Percentiles rank a stretch among this genome's conserved stretches.
Evolutionary conservation across 1,139 yeast species (phyloP).

Genomic region (Yamadazyma triangularis): DNA sequence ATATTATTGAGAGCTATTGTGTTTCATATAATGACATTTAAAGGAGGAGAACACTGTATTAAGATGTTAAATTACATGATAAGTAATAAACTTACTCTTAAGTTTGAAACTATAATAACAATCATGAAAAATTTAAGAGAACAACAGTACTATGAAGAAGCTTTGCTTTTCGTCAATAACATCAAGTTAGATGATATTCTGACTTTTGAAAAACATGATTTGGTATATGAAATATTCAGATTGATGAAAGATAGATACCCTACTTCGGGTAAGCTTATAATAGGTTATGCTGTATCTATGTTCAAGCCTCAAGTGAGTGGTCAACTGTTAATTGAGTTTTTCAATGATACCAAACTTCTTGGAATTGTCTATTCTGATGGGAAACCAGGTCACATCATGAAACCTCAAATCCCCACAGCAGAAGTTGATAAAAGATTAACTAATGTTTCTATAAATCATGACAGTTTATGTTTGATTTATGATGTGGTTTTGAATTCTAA

Average conservation of each 20-base stretch:
- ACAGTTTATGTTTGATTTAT: slow-evolving; percentile 24
- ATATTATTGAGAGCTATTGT: slow-evolving; percentile 25
- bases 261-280: slow-evolving; percentile 29
- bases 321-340: slow-evolving; percentile 11
- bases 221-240: slow-evolving; percentile 28
- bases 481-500: slow-evolving; percentile 7
- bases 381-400: slow-evolving; percentile 9
- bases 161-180: slow-evolving; percentile 30
- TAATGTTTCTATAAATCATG: slow-evolving; percentile 21
- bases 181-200: slow-evolving; percentile 21
- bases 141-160: slow-evolving; percentile 31
- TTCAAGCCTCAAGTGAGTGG: slow-evolving; percentile 11
- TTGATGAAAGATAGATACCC: slow-evolving; percentile 29
- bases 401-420: slow-evolving; percentile 21
- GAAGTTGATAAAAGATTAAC: slow-evolving; percentile 26
- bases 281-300: slow-evolving; percentile 35
- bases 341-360: slow-evolving; percentile 24
- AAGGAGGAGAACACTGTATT: slow-evolving; percentile 30
- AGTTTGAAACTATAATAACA: slow-evolving; percentile 20
- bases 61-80: slow-evolving; percentile 32
- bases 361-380: slow-evolving; percentile 19
- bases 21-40: slow-evolving; percentile 34
- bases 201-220: slow-evolving; percentile 13
- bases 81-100: slow-evolving; percentile 22
- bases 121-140: slow-evolving; percentile 26